These are phyloP conservation scores for Rhynchosporium graminicola DNA, from an alignment of 2,329 filamentous ascomycete genomes.

Conservation along the genomic window DNA sequence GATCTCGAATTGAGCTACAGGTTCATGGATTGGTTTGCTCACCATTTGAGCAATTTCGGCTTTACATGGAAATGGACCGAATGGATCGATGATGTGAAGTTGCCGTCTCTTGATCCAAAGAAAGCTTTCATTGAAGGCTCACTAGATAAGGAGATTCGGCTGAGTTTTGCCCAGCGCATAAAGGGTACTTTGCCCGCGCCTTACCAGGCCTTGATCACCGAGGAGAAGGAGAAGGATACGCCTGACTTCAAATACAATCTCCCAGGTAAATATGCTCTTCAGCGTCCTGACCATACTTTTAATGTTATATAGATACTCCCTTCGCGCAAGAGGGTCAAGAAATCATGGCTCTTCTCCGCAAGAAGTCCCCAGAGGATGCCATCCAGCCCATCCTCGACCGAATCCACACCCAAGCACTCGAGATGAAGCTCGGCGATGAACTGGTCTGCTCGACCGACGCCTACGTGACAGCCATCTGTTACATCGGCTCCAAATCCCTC, in stretches of 20 bases:
- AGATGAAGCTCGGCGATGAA: constrained; percentile 69
- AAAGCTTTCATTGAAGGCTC: constrained; percentile 92
- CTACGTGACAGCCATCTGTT: constrained; percentile 91
- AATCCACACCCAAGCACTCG: constrained; percentile 77
- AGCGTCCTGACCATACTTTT: constrained; percentile 17
- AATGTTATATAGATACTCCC: constrained; percentile 60
- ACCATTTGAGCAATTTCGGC: constrained; percentile 97
- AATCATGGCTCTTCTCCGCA: constrained; percentile 74
- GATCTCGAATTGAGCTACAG: constrained; percentile 85
- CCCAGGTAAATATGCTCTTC: constrained; percentile 58
- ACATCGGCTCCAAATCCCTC: constrained; percentile 90
- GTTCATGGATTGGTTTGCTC: constrained; percentile 96
- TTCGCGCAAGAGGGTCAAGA: constrained; percentile 85
- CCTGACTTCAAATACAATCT: constrained; percentile 90
- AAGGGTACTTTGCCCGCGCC: constrained; percentile 86
- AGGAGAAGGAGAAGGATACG: constrained; percentile 92
- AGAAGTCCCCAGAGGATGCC: constrained; percentile 83
- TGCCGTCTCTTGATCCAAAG: constrained; percentile 77
- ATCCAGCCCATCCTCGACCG: constrained; percentile 78
- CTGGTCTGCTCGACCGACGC: constrained; percentile 87
- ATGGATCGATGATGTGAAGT: constrained; percentile 84
- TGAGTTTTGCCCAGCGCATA: constrained; percentile 95
- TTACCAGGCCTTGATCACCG: constrained; percentile 78
- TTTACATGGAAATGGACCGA: constrained; percentile 99
- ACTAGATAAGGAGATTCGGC: constrained; percentile 92